Base-by-base conservation (phyloP, 768 basidiomycete genomes). In the Boletus insuetus region DNA sequence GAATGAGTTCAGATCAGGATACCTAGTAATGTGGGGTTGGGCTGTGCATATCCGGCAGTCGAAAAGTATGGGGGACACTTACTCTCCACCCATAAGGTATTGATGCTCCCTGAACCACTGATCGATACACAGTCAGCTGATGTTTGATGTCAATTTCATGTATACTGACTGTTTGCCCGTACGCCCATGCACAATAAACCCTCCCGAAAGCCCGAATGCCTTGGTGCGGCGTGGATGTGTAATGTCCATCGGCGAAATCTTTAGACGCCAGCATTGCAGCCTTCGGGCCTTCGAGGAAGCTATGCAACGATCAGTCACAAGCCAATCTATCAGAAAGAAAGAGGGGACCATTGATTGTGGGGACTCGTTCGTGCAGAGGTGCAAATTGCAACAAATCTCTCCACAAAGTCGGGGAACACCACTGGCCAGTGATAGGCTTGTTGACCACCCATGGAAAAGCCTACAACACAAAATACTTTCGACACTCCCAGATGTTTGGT, bases 371-470 rank as follows among this genome's bases (percentile, higher is more conserved):
- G 73, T 16, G 81, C 83, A 14, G 81, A 83, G 42, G 80, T 78
- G 60, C 83, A 83, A 55, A 84, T 75, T 29, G 63, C 54, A 17
- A 45, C 55, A 46, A 62, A 79, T 77, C 70, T 76, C 55, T 82
- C 76, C 24, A 84, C 77, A 32, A 77, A 77, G 49, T 84, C 81
- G 3, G 83, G 81, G 57, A 78, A 82, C 59, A 83, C 69, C n/a
- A 79, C 76, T 1, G 82, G 69, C 83, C 80, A 84, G 58, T 84
- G 74, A 61, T 82, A 83, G 0, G 82, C 77, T 77, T 82, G 52
- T 46, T 83, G 83, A 3, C 76, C 83, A 50, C 82, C 82, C 83
- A 84, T 85, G 4, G 81, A 82, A 58, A 83, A 82, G 3, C 82
- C 82, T 20, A 82, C 70, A 11, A 56, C 47, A 41, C 64, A 68